A percentile compares a stretch with the other conserved stretches of the same genome.
Conservation (phyloP, 164 flowering plant species). For the Brasenia schreberi region DNA sequence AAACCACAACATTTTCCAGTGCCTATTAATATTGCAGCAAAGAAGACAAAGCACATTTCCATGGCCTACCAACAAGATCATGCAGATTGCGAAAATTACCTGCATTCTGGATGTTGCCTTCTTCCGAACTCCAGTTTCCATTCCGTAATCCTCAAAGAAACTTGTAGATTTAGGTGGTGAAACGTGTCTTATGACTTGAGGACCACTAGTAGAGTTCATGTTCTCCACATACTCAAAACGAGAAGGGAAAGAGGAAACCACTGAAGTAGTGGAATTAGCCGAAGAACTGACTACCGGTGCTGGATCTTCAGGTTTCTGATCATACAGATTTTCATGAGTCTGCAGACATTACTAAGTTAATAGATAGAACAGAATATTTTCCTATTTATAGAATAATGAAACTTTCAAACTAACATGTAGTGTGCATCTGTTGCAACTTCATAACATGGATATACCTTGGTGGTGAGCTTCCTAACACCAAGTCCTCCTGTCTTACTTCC, state of each 20-base stretch:
- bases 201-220: slow-evolving; percentile 26
- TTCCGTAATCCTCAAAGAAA: slow-evolving; percentile 70
- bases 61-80: not conserved
- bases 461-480: slow-evolving; percentile 86
- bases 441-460: slow-evolving; percentile 34
- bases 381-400: too few species aligned
- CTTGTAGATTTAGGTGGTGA: slow-evolving; percentile 54
- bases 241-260: slow-evolving; percentile 26
- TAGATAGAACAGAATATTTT: not conserved
- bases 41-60: too few species aligned
- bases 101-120: slow-evolving; percentile 24
- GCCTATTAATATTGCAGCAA: too few species aligned
- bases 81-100: not conserved
- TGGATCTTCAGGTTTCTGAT: slow-evolving; percentile 75
- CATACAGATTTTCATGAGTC: slow-evolving; percentile 69
- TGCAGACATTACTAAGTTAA: slow-evolving; percentile 14
- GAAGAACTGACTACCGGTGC: slow-evolving; percentile 28
- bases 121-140: slow-evolving; percentile 49
- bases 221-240: slow-evolving; percentile 62
- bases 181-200: slow-evolving; percentile 43
- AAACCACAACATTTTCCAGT: too few species aligned
- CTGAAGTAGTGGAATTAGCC: slow-evolving; percentile 8
- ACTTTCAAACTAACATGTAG: not conserved
- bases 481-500: slow-evolving; percentile 79
- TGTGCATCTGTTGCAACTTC: not conserved